Conservation (phyloP, 495 filamentous ascomycete species). For the Penicillium lagena region DNA sequence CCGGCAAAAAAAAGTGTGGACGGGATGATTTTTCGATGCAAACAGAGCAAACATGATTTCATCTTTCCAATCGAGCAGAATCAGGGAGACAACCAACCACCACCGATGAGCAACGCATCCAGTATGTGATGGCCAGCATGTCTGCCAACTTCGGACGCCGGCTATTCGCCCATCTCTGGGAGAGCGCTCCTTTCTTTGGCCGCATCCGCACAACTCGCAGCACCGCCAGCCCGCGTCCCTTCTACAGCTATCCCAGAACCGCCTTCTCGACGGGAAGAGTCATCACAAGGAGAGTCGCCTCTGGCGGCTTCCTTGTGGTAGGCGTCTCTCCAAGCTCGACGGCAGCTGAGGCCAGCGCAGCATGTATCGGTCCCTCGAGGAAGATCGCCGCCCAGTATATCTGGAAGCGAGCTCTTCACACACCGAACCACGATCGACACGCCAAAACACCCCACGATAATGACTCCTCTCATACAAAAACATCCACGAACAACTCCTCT, state of each 20-base stretch:
- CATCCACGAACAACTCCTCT: neutral
- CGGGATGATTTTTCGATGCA: slow-evolving; percentile 31
- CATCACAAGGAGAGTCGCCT: slow-evolving; percentile 31
- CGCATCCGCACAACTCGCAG: slow-evolving; percentile 34
- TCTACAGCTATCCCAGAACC: no score
- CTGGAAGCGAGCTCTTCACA: slow-evolving; percentile 32
- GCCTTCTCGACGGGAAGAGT: slow-evolving; percentile 4
- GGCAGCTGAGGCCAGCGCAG: slow-evolving; percentile 27
- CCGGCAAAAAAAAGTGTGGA: slow-evolving; percentile 23
- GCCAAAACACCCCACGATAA: slow-evolving; percentile 6
- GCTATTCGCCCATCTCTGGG: slow-evolving; percentile 43
- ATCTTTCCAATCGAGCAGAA: slow-evolving; percentile 34
- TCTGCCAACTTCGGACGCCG: slow-evolving; percentile 47
- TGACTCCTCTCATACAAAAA: slow-evolving; percentile 2
- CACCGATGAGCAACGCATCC: slow-evolving; percentile 14
- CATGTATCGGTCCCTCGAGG: slow-evolving; percentile 26
- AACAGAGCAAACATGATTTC: slow-evolving; percentile 46
- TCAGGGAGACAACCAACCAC: no score
- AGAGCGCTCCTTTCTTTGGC: slow-evolving; percentile 32
- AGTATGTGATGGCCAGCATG: slow-evolving; percentile 46
- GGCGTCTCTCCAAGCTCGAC: slow-evolving; percentile 28
- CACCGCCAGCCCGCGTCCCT: slow-evolving; percentile 8
- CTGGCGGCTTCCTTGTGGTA: slow-evolving; percentile 31
- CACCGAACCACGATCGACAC: slow-evolving; percentile 9
- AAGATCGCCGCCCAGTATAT: slow-evolving; percentile 22